These are phyloP conservation scores for Ophiostoma ulmi DNA, from an alignment of 2,329 filamentous ascomycete genomes.

Conservation along the genomic window DNA sequence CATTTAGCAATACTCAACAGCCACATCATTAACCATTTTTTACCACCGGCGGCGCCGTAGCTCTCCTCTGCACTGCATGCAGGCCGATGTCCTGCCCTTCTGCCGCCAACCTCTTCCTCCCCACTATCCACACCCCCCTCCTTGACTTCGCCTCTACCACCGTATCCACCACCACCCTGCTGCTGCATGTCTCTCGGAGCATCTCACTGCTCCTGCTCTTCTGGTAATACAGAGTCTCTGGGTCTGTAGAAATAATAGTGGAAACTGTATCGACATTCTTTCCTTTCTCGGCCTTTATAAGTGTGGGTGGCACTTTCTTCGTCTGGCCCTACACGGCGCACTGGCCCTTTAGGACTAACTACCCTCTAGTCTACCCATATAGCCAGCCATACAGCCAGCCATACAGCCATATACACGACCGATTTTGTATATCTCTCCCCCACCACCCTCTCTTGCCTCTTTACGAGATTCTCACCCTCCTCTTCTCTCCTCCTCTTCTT, in stretches of 20 bases:
- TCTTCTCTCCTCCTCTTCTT: background rate
- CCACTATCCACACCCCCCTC: slow-evolving; percentile 19
- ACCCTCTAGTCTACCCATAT: background rate
- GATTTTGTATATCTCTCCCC: slow-evolving; percentile 44
- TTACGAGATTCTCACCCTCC: slow-evolving; percentile 39
- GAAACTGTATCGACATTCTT: background rate
- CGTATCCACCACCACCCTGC: background rate
- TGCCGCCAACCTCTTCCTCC: background rate
- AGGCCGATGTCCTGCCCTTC: slow-evolving; percentile 10
- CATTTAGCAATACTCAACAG: too few species aligned
- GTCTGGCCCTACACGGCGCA: slow-evolving; percentile 9
- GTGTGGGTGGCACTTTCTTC: background rate
- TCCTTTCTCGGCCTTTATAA: slow-evolving; percentile 7
- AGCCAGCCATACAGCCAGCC: background rate
- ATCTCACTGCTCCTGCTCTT: background rate
- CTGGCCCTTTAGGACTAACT: background rate
- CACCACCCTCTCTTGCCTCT: slow-evolving; percentile 40
- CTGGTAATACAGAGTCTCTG: background rate
- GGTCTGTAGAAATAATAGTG: background rate
- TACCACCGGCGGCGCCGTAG: slow-evolving; percentile 13
- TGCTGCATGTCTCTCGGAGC: slow-evolving; percentile 6
- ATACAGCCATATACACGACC: background rate
- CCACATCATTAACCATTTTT: background rate
- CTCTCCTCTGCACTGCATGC: background rate
- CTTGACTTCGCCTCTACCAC: slow-evolving; percentile 21